Conservation (phyloP, 345 rosid species). For the Draba incana region DNA sequence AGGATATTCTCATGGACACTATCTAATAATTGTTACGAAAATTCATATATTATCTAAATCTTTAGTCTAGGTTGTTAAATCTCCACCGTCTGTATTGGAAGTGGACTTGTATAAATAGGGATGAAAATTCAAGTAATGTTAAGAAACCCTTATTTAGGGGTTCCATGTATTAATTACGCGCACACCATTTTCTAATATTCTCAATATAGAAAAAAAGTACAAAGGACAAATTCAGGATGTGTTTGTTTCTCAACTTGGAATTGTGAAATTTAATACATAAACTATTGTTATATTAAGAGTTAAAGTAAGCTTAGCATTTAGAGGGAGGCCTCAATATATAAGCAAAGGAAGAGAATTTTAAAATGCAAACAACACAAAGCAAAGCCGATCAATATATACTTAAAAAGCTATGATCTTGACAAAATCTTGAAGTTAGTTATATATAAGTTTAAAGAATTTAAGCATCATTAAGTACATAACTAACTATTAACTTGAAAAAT, state of each 20-base stretch:
- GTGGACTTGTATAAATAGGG: too few relatives aligned
- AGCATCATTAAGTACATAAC: slow-evolving; percentile 7
- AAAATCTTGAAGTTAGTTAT: slow-evolving; percentile 21
- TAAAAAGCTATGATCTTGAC: slow-evolving; percentile 4
- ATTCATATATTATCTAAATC: too few relatives aligned
- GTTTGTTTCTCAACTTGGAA: slow-evolving; percentile 5
- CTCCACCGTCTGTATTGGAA: too few relatives aligned
- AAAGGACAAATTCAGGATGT: slow-evolving; percentile 4
- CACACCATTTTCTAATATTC: too few relatives aligned
- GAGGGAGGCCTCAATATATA: slow-evolving; percentile 23
- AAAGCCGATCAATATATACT: slow-evolving; percentile 15
- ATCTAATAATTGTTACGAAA: too few relatives aligned
- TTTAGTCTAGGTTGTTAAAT: too few relatives aligned
- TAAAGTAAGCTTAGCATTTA: slow-evolving; percentile 6
- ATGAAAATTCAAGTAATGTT: too few relatives aligned
- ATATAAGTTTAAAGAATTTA: not conserved
- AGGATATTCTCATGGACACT: too few relatives aligned
- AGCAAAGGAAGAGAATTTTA: not conserved
- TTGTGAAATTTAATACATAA: not conserved
- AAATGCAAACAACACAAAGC: not conserved
- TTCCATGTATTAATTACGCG: too few relatives aligned
- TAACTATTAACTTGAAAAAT: slow-evolving; percentile 22
- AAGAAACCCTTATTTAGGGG: too few relatives aligned
- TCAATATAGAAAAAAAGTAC: too few relatives aligned
- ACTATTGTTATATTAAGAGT: not conserved